Conservation (phyloP, 208 protist species). For the Leishmania amazonensis region DNA sequence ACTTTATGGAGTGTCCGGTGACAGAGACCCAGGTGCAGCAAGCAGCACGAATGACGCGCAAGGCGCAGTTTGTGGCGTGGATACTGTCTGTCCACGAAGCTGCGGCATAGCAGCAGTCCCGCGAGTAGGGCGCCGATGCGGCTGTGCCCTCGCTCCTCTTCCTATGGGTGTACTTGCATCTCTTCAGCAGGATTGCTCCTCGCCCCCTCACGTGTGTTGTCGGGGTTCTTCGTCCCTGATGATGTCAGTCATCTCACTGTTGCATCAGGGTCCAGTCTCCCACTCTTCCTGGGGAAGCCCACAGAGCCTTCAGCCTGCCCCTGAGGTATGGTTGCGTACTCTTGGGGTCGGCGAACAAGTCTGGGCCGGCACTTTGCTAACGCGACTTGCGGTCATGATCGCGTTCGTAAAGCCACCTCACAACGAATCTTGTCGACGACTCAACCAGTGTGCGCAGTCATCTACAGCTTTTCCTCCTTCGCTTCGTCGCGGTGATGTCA, state of each 20-base stretch:
- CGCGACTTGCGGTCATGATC: neutral
- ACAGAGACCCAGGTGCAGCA: conserved; percentile 11
- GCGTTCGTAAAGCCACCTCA: neutral
- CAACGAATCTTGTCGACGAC: neutral
- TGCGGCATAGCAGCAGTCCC: neutral
- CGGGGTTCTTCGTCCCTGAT: neutral
- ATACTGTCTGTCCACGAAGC: conserved; percentile 9
- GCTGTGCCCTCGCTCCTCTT: neutral
- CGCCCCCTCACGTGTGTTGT: neutral
- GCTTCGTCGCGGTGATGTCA: neutral
- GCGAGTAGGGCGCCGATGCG: neutral
- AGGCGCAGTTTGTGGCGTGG: conserved; percentile 34
- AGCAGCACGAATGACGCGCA: conserved; percentile 23
- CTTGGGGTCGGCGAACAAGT: neutral
- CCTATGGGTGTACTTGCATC: neutral
- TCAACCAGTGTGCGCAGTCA: neutral
- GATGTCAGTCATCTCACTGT: neutral
- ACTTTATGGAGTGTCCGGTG: conserved; percentile 7
- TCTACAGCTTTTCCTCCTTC: neutral
- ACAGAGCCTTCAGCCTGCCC: neutral
- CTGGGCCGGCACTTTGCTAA: neutral
- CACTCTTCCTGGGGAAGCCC: neutral
- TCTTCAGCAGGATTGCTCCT: neutral
- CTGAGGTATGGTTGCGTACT: neutral
- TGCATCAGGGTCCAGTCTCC: neutral